A percentile compares a stretch with the other conserved stretches of the same genome.
Evolutionary conservation across 768 basidiomycete species (phyloP).

Genomic region (Leccinum imitatum): DNA sequence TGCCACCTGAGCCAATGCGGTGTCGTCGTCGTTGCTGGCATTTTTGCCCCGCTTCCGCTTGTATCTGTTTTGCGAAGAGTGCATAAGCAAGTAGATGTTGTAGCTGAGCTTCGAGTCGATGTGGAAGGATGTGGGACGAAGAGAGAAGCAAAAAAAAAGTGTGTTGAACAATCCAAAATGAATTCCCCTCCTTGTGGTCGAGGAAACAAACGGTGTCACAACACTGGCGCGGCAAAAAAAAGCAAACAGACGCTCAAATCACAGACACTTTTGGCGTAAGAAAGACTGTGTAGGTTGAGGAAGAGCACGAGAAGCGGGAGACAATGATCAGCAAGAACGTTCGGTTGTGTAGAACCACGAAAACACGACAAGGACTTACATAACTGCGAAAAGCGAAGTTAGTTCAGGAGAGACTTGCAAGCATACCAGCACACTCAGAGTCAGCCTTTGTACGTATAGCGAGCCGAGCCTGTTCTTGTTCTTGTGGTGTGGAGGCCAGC

Average conservation of each 20-base stretch:
- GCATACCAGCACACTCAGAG: constrained; percentile 35
- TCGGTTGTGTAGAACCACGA: constrained; percentile 22
- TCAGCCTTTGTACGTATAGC: constrained; percentile 24
- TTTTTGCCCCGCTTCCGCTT: constrained; percentile 55
- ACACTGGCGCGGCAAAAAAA: constrained; percentile 23
- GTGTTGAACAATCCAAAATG: constrained; percentile 31
- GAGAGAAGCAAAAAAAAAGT: constrained; percentile 28
- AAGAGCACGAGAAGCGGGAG: constrained; percentile 11
- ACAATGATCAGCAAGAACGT: constrained; percentile 23
- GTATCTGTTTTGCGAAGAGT: constrained; percentile 39
- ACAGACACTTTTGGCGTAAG: constrained; percentile 24
- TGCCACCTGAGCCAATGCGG: constrained; percentile 33
- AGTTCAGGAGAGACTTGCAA: constrained; percentile 28
- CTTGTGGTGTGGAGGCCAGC: constrained; percentile 26
- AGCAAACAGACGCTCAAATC: constrained; percentile 35
- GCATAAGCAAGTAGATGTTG: constrained; percentile 34
- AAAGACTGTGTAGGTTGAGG: constrained; percentile 21
- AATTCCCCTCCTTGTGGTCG: constrained; percentile 19
- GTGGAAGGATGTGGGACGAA: constrained; percentile 21
- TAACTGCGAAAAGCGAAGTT: constrained; percentile 31
- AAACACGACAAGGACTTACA: constrained; percentile 34
- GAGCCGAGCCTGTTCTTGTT: constrained; percentile 7
- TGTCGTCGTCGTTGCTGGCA: constrained; percentile 50
- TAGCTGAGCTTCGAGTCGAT: constrained; percentile 21
- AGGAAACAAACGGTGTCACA: constrained; percentile 19